These are phyloP conservation scores for Suillus hirtellus DNA, from an alignment of 768 basidiomycete genomes.

Conservation along the genomic window DNA sequence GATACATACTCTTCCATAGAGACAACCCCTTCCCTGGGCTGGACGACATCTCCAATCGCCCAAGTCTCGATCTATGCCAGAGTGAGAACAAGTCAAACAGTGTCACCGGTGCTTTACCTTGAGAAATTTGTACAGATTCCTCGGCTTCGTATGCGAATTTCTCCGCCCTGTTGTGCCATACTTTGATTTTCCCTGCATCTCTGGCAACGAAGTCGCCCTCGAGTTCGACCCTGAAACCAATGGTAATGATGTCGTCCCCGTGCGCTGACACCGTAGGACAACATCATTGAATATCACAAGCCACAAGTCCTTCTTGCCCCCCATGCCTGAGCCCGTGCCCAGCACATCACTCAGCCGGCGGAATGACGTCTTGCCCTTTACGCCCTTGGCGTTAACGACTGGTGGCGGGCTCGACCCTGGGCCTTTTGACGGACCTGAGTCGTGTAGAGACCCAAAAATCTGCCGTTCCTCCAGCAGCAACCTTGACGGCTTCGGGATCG, in stretches of 20 bases:
- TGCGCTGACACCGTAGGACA: constrained; percentile 85
- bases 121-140: constrained; percentile 92
- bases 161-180: constrained; percentile 81
- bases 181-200: constrained; percentile 79
- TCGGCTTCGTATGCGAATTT: constrained; percentile 74
- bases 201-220: constrained; percentile 78
- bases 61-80: constrained; percentile 75
- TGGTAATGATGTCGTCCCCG: constrained; percentile 84
- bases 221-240: constrained; percentile 67
- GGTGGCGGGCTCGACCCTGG: constrained; percentile 38
- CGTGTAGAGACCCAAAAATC: constrained; percentile 32
- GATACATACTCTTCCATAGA: constrained; percentile 85
- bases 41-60: constrained; percentile 75
- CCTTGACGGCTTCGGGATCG: constrained; percentile 86
- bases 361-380: constrained; percentile 84
- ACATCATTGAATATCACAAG: constrained; percentile 96
- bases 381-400: constrained; percentile 47
- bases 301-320: constrained; percentile 88
- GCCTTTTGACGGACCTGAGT: constrained; percentile 21
- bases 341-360: constrained; percentile 90
- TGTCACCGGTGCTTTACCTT: constrained; percentile 49
- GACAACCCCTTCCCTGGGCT: constrained; percentile 78
- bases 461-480: constrained; percentile 82
- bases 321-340: constrained; percentile 50
- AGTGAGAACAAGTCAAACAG: not conserved